These are phyloP conservation scores for Fusarium nodosum DNA, from an alignment of 2,329 filamentous ascomycete genomes.

Conservation along the genomic window DNA sequence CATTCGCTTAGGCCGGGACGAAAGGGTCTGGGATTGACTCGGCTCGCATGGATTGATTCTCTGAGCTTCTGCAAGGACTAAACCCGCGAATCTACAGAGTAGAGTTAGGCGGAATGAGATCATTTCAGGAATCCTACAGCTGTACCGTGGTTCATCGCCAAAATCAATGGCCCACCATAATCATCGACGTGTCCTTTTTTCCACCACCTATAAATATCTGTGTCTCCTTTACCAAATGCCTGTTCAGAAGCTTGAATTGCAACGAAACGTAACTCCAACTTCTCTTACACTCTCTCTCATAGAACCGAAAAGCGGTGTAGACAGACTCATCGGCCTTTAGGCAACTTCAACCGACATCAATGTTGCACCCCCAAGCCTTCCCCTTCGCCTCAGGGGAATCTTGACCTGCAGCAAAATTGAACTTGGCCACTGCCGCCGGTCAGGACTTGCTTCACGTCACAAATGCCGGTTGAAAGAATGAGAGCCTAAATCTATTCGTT, in stretches of 20 bases:
- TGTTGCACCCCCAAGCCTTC: slow-evolving; percentile 30
- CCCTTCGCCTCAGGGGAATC: not conserved
- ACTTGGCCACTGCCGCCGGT: slow-evolving; percentile 14
- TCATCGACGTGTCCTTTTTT: not conserved
- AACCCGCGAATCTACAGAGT: no score
- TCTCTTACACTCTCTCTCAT: not conserved
- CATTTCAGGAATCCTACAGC: not conserved
- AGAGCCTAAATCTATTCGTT: slow-evolving; percentile 4
- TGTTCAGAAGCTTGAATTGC: not conserved
- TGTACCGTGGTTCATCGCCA: not conserved
- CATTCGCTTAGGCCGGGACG: not conserved
- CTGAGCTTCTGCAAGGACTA: not conserved
- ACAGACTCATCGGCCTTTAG: not conserved
- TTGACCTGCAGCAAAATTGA: not conserved
- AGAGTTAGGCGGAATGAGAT: not conserved
- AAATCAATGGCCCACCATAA: not conserved
- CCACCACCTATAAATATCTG: not conserved
- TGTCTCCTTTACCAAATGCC: not conserved
- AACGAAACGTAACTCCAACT: not conserved
- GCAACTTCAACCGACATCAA: slow-evolving; percentile 41
- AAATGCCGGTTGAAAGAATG: slow-evolving; percentile 32
- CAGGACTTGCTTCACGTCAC: slow-evolving; percentile 4
- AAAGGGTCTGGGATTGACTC: not conserved
- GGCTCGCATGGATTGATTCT: not conserved
- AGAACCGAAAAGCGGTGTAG: slow-evolving; percentile 19